A percentile compares a stretch with the other conserved stretches of the same genome.
Conservation (phyloP, 345 rosid species). For the Camelina laxa region DNA sequence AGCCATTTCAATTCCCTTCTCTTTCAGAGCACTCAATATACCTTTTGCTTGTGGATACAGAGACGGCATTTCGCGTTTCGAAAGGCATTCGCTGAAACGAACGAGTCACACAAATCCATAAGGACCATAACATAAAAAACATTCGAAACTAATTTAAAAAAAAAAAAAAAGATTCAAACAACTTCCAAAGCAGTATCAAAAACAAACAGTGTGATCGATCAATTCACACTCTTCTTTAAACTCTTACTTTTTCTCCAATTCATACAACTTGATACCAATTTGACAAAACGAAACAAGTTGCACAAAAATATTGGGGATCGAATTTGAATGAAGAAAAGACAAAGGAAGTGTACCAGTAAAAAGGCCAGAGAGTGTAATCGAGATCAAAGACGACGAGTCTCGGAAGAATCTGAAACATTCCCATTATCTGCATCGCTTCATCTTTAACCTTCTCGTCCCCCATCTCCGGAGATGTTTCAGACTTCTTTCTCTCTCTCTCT, state of each 20-base stretch:
- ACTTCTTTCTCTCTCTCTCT: too few species aligned
- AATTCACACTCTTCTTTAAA: background rate
- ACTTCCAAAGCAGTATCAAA: background rate
- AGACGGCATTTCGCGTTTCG: constrained; percentile 73
- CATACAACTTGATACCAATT: too few species aligned
- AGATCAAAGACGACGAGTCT: constrained; percentile 78
- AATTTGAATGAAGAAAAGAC: background rate
- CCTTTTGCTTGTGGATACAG: constrained; percentile 85
- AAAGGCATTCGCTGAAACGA: constrained; percentile 60
- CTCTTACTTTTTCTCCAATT: background rate
- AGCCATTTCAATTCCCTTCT: constrained; percentile 74
- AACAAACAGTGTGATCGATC: background rate
- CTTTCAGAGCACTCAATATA: constrained; percentile 64
- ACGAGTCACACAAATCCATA: background rate
- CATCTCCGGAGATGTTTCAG: constrained; percentile 35
- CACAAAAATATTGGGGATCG: background rate
- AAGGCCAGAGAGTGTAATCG: constrained; percentile 90
- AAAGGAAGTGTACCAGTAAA: constrained; percentile 59
- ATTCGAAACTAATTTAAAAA: background rate
- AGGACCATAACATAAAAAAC: background rate
- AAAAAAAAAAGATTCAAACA: background rate
- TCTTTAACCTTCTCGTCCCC: constrained; percentile 64
- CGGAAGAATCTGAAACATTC: constrained; percentile 67
- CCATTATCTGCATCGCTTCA: constrained; percentile 61
- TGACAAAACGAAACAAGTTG: background rate